A percentile compares a stretch with the other conserved stretches of the same genome.
phyloP scores from a whole-genome alignment of 441 rosid species.

The Pelargonium australe region DNA sequence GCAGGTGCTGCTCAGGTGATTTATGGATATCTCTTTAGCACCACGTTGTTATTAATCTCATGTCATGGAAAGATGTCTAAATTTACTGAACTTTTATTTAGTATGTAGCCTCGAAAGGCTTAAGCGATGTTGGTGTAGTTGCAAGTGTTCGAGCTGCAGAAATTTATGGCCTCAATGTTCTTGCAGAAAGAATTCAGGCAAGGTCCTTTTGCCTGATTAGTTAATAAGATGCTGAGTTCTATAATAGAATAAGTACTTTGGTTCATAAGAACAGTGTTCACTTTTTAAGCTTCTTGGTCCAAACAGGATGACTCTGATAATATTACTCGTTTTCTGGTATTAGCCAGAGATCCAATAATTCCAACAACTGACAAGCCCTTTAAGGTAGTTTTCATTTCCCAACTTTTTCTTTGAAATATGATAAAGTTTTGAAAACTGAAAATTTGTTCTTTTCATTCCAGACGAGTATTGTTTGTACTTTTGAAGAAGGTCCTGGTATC shows the following conservation, averaged over 20 bases:
- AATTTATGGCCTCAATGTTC: constrained; percentile 74
- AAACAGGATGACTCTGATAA: constrained; percentile 31
- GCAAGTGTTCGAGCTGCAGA: constrained; percentile 90
- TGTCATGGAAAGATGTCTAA: constrained; percentile 3
- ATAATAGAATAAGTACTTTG: not conserved
- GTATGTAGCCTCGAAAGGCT: constrained; percentile 52
- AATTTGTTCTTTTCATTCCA: constrained; percentile 20
- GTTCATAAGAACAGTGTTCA: constrained; percentile 6
- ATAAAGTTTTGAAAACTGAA: not conserved
- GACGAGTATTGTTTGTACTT: constrained; percentile 48
- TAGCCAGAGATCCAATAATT: constrained; percentile 43
- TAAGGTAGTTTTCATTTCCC: constrained; percentile 20
- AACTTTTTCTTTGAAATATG: not conserved
- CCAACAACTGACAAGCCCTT: constrained; percentile 32
- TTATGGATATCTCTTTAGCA: constrained; percentile 4
- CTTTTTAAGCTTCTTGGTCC: constrained; percentile 12
- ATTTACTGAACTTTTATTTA: constrained; percentile 20
- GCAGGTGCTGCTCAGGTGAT: constrained; percentile 89
- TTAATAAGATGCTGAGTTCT: no score
- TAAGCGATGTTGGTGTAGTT: constrained; percentile 63
- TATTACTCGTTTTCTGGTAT: constrained; percentile 39
- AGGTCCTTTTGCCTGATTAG: not conserved
- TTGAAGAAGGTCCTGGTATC: constrained; percentile 45
- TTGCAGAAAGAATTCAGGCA: constrained; percentile 73
- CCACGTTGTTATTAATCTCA: not conserved